Evolutionary conservation across 2,329 filamentous ascomycete genomes (phyloP).

Genomic region (Colletotrichum trifolii): DNA sequence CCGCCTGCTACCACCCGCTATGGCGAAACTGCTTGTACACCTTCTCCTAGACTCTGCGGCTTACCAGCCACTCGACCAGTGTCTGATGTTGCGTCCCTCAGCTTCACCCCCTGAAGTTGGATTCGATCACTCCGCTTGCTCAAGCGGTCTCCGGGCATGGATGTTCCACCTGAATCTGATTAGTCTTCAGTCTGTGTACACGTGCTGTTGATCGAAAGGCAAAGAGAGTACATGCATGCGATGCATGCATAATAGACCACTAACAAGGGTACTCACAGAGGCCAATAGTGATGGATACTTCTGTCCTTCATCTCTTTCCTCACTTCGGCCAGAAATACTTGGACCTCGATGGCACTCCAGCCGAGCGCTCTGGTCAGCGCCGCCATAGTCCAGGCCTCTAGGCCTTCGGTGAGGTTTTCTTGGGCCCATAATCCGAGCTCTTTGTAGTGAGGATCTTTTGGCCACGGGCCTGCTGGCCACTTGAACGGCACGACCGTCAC

Average conservation of each 20-base stretch:
- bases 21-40: no score
- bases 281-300: constrained; percentile 40
- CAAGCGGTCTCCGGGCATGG: not conserved
- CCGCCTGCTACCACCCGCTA: no score
- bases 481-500: constrained; percentile 43
- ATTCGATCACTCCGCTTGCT: no score
- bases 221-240: no score
- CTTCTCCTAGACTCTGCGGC: no score
- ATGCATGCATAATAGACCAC: no score
- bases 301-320: constrained; percentile 39
- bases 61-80: no score
- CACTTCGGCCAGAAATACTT: constrained; percentile 38
- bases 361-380: constrained; percentile 17
- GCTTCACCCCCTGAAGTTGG: no score
- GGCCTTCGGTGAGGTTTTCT: not conserved
- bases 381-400: constrained; percentile 2
- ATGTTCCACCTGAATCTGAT: not conserved
- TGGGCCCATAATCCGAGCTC: constrained; percentile 45
- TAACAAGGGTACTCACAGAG: constrained; percentile 18
- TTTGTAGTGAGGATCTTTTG: constrained; percentile 45
- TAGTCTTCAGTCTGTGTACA: no score
- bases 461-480: constrained; percentile 41
- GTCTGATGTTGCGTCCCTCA: no score
- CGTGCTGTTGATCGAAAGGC: no score
- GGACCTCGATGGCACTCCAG: constrained; percentile 38